Percentiles rank a stretch among this genome's conserved stretches.
These are phyloP conservation scores for Verticillium albo-atrum DNA, from an alignment of 2,329 filamentous ascomycete species.

Conservation along the genomic window DNA sequence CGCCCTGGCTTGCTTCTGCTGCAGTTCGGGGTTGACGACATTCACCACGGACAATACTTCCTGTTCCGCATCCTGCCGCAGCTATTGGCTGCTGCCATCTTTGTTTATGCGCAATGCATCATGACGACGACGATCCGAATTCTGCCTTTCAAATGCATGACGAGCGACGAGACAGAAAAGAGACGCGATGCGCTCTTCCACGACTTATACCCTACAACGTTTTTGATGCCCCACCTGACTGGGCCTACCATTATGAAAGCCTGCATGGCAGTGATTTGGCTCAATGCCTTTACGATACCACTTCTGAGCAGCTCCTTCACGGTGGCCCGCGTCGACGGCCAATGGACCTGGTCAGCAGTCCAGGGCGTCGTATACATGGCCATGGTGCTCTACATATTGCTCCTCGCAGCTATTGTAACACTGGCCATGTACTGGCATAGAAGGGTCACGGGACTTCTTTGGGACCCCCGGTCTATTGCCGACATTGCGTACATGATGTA, in stretches of 20 bases:
- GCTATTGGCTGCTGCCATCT: constrained; percentile 63
- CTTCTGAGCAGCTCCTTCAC: constrained; percentile 76
- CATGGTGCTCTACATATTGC: constrained; percentile 66
- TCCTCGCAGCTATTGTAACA: constrained; percentile 53
- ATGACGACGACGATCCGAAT: constrained; percentile 71
- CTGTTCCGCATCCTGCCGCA: constrained; percentile 83
- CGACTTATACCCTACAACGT: constrained; percentile 64
- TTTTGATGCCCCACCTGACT: constrained; percentile 53
- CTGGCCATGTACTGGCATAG: constrained; percentile 62
- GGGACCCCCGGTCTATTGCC: constrained; percentile 79
- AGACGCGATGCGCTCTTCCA: constrained; percentile 64
- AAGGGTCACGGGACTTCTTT: constrained; percentile 70
- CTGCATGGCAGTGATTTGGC: constrained; percentile 68
- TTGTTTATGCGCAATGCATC: constrained; percentile 74
- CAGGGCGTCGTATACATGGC: constrained; percentile 75
- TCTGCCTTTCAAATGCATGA: constrained; percentile 74
- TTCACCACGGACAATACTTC: constrained; percentile 75
- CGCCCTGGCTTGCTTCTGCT: constrained; percentile 58
- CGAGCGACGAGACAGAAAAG: constrained; percentile 53
- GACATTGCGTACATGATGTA: constrained; percentile 76
- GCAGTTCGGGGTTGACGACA: constrained; percentile 51
- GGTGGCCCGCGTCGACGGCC: constrained; percentile 48
- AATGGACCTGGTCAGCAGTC: constrained; percentile 77
- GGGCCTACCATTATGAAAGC: constrained; percentile 64
- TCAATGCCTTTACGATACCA: constrained; percentile 74